Base-by-base conservation (phyloP, 2,329 filamentous ascomycete species). In the Monascus ruber region DNA sequence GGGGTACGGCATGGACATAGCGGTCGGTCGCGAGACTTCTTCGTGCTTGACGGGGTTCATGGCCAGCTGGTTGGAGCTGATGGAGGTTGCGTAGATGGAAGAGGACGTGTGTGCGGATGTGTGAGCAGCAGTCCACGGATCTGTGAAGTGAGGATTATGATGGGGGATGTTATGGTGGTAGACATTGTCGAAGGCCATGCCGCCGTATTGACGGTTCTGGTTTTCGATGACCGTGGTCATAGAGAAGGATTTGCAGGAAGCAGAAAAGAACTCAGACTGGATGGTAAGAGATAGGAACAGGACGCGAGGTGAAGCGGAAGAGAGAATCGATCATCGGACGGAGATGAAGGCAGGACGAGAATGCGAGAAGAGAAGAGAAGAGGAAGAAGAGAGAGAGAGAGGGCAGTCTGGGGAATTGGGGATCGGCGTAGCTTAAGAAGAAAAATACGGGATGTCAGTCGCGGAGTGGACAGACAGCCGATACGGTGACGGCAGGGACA, bases 211-310 rank as follows among this genome's bases (percentile, higher is more conserved):
- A 70, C 79, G 85, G 69, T 89, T 86, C 64, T 87, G 84, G 57
- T 79, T 79, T 70, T 94, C 86, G 71, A 94, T 78, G 65, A 88
- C 85, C 86, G 94, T 94, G 69, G 86, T 91, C 87, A 94, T 94
- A 64, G 65, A 78, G 39, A 33, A 35, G 37, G 42, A 33, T 24
- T 38, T 33, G 37, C 33, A 11, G 33, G 29, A 34, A 33, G 24
- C 25, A 26, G 8, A 8, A 11, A 3, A 8, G 29, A 11, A 8
- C 8, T 8, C n/a, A 31, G 29, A 11, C 29, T 2, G 29, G 8
- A 31, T 31, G 11, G 29, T 31, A 11, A 31, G 8, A 31, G 2
- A 31, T 11, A 31, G 29, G 29, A 31, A 31, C 29, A 8, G 29
- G 8, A 31, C 29, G 8, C n/a, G 29, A 31, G 8, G 3, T 33